Percentiles rank a stretch among this genome's conserved stretches.
Conservation (phyloP, 2,329 filamentous ascomycete genomes). For the Hirsutella rhossiliensis region DNA sequence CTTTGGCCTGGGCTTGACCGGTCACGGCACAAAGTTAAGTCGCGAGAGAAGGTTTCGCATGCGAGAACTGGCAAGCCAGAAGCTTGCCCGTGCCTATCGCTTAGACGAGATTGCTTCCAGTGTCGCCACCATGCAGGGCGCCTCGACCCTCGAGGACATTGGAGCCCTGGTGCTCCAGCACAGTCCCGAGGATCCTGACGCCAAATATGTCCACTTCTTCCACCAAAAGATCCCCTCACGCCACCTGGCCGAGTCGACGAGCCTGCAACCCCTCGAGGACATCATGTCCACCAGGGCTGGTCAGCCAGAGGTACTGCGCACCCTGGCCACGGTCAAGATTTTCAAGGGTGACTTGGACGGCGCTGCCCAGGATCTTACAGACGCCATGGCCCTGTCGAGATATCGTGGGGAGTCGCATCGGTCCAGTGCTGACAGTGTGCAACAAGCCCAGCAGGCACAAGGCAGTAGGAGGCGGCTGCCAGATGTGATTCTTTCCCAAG, state of each 20-base stretch:
- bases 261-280: conserved; percentile 51
- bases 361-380: conserved; percentile 58
- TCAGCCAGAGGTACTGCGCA: conserved; percentile 57
- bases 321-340: conserved; percentile 59
- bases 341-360: conserved; percentile 66
- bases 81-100: conserved; percentile 65
- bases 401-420: conserved; percentile 41
- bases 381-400: conserved; percentile 45
- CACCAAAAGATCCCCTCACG: conserved; percentile 78
- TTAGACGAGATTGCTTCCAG: conserved; percentile 76
- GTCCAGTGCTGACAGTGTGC: conserved; percentile 37
- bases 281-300: conserved; percentile 52
- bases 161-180: conserved; percentile 61
- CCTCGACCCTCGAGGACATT: conserved; percentile 66
- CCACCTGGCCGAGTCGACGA: conserved; percentile 61
- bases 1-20: conserved; percentile 28
- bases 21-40: conserved; percentile 55
- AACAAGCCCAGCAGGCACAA: conserved; percentile 23
- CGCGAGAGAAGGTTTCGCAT: conserved; percentile 67
- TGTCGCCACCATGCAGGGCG: conserved; percentile 72
- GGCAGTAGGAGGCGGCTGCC: conserved; percentile 16
- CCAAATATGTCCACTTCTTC: conserved; percentile 85
- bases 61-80: conserved; percentile 68
- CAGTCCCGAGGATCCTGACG: conserved; percentile 55
- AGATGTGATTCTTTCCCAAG: conserved; percentile 25